Evolutionary conservation across 768 basidiomycete species (phyloP).

Genomic region (Tubosaeta sp.): DNA sequence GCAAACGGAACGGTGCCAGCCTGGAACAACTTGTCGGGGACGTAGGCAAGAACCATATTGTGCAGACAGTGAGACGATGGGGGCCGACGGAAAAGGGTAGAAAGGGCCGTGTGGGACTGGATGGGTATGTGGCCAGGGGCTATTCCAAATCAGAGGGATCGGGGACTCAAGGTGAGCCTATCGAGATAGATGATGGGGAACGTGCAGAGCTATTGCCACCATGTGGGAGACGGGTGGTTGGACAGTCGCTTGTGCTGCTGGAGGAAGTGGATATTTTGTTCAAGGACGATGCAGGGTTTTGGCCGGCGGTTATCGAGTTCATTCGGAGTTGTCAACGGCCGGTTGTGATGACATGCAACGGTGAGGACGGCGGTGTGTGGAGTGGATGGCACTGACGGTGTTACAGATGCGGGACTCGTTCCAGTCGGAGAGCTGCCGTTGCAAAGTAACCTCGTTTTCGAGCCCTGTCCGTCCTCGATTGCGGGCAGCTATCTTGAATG

Average conservation of each 20-base stretch:
- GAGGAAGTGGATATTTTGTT: conserved; percentile 96
- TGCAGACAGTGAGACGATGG: conserved; percentile 36
- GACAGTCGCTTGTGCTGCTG: conserved; percentile 85
- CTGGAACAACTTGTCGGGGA: conserved; percentile 83
- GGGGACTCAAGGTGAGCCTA: conserved; percentile 21
- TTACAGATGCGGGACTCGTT: conserved; percentile 64
- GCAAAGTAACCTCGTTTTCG: conserved; percentile 66
- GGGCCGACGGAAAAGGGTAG: conserved; percentile 2
- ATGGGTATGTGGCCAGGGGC: conserved; percentile 15
- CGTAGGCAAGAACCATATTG: conserved; percentile 89
- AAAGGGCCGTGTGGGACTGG: conserved; percentile 11
- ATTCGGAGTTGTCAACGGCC: conserved; percentile 84
- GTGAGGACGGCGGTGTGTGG: conserved; percentile 38
- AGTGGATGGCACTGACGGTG: conserved; percentile 3
- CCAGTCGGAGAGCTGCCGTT: conserved; percentile 73
- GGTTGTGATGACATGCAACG: conserved; percentile 93
- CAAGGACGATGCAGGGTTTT: conserved; percentile 82
- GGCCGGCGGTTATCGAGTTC: conserved; percentile 75
- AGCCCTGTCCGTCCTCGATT: conserved; percentile 49
- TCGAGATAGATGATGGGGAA: conserved; percentile 16
- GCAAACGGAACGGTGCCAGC: conserved; percentile 77
- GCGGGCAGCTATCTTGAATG: conserved; percentile 67
- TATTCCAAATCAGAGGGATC: conserved; percentile 3
- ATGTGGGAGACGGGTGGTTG: conserved; percentile 33
- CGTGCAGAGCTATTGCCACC: conserved; percentile 1